Evolutionary conservation across 169 alveolate genomes (phyloP).

Genomic region (Babesia gibsoni): DNA sequence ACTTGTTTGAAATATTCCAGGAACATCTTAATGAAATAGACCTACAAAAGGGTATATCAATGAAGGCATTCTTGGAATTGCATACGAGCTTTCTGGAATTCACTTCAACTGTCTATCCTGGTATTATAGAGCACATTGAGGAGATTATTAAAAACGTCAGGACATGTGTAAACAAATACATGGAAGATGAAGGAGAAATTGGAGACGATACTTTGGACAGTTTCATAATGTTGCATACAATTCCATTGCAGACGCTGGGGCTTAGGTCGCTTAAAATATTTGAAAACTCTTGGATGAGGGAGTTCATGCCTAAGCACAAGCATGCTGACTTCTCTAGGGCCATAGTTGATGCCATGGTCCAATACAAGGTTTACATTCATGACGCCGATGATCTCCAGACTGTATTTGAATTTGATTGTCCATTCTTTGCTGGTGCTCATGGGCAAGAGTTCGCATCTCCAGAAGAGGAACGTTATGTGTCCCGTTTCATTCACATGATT

Average conservation of each 20-base stretch:
- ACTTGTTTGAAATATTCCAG: constrained; percentile 44
- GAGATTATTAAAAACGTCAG: constrained; percentile 19
- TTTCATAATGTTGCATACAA: constrained; percentile 36
- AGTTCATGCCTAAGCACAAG: constrained; percentile 10
- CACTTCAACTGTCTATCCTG: constrained; percentile 61
- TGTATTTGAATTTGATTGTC: constrained; percentile 27
- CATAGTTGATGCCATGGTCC: constrained; percentile 38
- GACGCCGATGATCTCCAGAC: constrained; percentile 13
- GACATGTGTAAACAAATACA: not conserved
- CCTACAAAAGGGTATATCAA: not conserved
- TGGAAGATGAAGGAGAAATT: constrained; percentile 2
- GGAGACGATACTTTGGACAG: constrained; percentile 45
- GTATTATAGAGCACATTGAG: constrained; percentile 52
- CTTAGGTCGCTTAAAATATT: constrained; percentile 30
- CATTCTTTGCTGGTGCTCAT: constrained; percentile 9
- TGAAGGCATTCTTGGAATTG: constrained; percentile 37
- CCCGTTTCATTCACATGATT: constrained; percentile 8
- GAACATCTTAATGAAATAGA: constrained; percentile 35
- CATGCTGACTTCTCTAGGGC: constrained; percentile 22
- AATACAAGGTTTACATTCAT: constrained; percentile 3
- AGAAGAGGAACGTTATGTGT: constrained; percentile 14
- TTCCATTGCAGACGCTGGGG: constrained; percentile 39
- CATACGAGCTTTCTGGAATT: constrained; percentile 55
- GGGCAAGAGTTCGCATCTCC: not conserved
- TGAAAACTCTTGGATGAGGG: constrained; percentile 15